These are phyloP conservation scores for Thoreauomyces humboldtii DNA, from an alignment of 192 early-diverging fungal species.

Conservation along the genomic window DNA sequence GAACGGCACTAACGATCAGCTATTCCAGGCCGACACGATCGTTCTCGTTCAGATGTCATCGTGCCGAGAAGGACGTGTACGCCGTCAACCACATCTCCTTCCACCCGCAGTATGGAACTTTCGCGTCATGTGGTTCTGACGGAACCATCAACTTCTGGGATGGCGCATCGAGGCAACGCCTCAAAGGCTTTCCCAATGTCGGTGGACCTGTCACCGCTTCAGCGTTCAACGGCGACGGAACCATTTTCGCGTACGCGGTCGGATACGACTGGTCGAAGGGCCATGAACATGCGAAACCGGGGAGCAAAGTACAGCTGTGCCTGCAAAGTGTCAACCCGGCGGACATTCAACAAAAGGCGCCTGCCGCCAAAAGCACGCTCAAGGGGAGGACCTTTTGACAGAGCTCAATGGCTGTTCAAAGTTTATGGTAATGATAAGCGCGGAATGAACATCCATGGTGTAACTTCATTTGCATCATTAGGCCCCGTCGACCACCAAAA, in stretches of 20 bases:
- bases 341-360: slow-evolving; percentile 76
- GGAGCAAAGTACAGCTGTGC: slow-evolving; percentile 70
- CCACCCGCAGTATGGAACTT: slow-evolving; percentile 84
- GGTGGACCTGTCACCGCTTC: slow-evolving; percentile 66
- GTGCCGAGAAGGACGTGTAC: slow-evolving; percentile 59
- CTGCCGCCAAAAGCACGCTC: not conserved
- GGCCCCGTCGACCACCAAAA: too few species aligned
- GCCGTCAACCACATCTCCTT: slow-evolving; percentile 73
- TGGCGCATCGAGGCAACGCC: slow-evolving; percentile 83
- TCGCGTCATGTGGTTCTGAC: slow-evolving; percentile 83
- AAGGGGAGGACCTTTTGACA: too few species aligned
- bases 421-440: too few species aligned
- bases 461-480: too few species aligned
- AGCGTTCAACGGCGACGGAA: slow-evolving; percentile 79
- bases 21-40: slow-evolving; percentile 49
- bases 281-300: slow-evolving; percentile 61
- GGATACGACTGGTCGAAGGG: slow-evolving; percentile 73
- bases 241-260: slow-evolving; percentile 87
- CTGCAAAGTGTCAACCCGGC: slow-evolving; percentile 74
- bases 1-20: too few species aligned
- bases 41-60: slow-evolving; percentile 95
- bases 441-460: too few species aligned
- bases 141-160: slow-evolving; percentile 92
- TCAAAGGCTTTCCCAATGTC: slow-evolving; percentile 71
- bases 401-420: too few species aligned